Evolutionary conservation across 2,329 filamentous ascomycete genomes (phyloP), one percentile per base, ranked within the genome.

Genomic region (Ophiostoma sp.): DNA sequence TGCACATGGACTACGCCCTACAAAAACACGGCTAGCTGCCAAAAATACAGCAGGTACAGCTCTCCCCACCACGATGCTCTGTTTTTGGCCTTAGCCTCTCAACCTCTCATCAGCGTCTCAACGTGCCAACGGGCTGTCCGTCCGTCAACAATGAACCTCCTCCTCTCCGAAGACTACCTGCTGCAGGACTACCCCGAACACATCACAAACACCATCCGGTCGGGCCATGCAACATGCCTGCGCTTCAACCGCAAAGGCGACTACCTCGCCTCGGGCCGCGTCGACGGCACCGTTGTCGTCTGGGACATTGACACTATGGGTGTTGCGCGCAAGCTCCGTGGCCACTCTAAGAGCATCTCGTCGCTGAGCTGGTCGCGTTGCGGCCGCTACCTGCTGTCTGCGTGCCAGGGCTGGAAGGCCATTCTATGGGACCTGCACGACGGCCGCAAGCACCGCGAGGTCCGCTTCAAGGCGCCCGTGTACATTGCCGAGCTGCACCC

Each of bases 271-370:
- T 96, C 94, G 39, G 95, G 95, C 73, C 90, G 95, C 77, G 92
- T 93, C 73, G 95, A 99, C 81, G 95, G 95, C 74, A 95, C 93
- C 5, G 91, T 99, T 57, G 92, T 96, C 70, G 91, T 99, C 66
- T 99, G 96, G 85, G 95, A 99, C 78, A 88, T 98, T 67, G 96
- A 99, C 80, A 99, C 96, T 11, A 96, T 96, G 85, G 94, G 95
- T 52, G 92, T 98, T 4, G 95, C 95, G 71, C 90, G 93, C 77
- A 99, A 98, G 81, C 83, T 99, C 73, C 89, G 93, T 74, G 95
- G 94, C 15, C 95, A 99, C 80, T 96, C 92, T 68, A 90, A 92
- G 77, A 94, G 95, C 78, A 94, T 99, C 71, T 94, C 96, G 75
- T 97, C 92, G 68, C 80, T 99, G 72, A 96, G 94, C 82, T 99